Percentiles rank a stretch among this genome's conserved stretches.
These are phyloP conservation scores for Cymbidium sinense DNA, from an alignment of 106 monocot species.

Conservation along the genomic window DNA sequence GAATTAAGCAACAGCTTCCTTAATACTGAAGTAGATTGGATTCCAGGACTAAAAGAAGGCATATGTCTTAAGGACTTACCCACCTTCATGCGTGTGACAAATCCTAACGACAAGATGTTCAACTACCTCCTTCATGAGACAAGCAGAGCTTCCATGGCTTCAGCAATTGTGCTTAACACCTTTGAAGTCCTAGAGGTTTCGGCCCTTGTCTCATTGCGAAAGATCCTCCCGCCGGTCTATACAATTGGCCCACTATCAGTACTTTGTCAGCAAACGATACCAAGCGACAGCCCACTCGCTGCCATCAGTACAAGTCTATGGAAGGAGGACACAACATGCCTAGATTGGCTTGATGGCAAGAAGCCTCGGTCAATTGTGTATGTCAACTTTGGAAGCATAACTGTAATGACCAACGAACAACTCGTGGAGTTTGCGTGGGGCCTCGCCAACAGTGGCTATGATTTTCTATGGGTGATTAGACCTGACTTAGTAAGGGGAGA, in stretches of 20 bases:
- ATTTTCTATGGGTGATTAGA: neutral
- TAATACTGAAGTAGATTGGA: slow-evolving; percentile 6
- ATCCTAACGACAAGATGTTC: neutral
- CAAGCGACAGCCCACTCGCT: neutral
- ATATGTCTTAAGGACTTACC: slow-evolving; percentile 6
- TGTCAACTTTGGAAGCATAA: slow-evolving; percentile 7
- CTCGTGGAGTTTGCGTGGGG: slow-evolving; percentile 6
- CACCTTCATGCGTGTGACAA: neutral
- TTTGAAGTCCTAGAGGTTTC: neutral
- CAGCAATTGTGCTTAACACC: slow-evolving; percentile 5
- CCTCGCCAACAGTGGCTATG: neutral
- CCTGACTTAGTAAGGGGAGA: neutral
- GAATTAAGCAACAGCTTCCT: slow-evolving; percentile 13
- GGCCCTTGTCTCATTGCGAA: neutral
- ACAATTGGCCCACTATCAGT: slow-evolving; percentile 1
- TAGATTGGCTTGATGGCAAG: neutral
- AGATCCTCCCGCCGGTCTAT: slow-evolving; percentile 1
- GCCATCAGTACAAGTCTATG: neutral
- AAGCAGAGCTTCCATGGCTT: neutral
- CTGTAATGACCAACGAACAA: slow-evolving; percentile 1
- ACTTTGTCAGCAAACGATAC: neutral
- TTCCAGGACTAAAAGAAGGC: neutral
- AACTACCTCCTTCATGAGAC: neutral
- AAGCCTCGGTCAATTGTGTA: neutral
- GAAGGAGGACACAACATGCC: neutral